Evolutionary conservation across 305 asterid species (phyloP).

Genomic region (Striga hermonthica): DNA sequence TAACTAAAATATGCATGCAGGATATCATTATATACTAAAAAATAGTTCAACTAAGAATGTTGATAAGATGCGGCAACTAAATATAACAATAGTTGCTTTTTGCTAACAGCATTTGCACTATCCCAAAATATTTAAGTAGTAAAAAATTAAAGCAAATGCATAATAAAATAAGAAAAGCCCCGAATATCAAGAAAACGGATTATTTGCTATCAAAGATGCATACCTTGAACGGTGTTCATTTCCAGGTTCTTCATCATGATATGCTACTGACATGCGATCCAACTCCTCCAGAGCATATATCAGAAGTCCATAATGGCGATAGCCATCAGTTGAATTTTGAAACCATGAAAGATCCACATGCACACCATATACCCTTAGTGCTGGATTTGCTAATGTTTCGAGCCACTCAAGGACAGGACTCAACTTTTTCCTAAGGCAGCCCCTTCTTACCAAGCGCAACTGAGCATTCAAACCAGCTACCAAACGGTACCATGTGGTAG

Average conservation of each 20-base stretch:
- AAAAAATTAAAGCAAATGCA: not conserved
- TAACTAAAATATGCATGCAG: not conserved
- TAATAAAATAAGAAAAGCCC: slow-evolving; percentile 10
- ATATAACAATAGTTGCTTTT: no score
- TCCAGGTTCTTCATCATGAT: slow-evolving; percentile 47
- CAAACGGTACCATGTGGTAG: slow-evolving; percentile 94
- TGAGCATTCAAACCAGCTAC: slow-evolving; percentile 98
- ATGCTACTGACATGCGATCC: slow-evolving; percentile 43
- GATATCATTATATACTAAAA: not conserved
- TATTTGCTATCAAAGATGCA: slow-evolving; percentile 22
- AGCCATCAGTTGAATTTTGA: slow-evolving; percentile 67
- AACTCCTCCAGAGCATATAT: slow-evolving; percentile 60
- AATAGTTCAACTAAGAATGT: not conserved
- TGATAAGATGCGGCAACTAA: not conserved
- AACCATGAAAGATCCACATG: slow-evolving; percentile 84
- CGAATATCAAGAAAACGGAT: not conserved
- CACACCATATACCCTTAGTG: slow-evolving; percentile 60
- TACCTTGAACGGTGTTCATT: slow-evolving; percentile 62
- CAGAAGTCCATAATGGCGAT: slow-evolving; percentile 76
- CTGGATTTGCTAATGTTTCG: slow-evolving; percentile 79
- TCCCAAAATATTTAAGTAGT: not conserved
- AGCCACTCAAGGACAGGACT: slow-evolving; percentile 79
- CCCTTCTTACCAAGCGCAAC: slow-evolving; percentile 82
- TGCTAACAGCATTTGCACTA: no score
- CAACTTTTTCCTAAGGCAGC: slow-evolving; percentile 68